These are phyloP conservation scores for Penicillium riverlandense DNA, from an alignment of 495 filamentous ascomycete species.

Conservation along the genomic window DNA sequence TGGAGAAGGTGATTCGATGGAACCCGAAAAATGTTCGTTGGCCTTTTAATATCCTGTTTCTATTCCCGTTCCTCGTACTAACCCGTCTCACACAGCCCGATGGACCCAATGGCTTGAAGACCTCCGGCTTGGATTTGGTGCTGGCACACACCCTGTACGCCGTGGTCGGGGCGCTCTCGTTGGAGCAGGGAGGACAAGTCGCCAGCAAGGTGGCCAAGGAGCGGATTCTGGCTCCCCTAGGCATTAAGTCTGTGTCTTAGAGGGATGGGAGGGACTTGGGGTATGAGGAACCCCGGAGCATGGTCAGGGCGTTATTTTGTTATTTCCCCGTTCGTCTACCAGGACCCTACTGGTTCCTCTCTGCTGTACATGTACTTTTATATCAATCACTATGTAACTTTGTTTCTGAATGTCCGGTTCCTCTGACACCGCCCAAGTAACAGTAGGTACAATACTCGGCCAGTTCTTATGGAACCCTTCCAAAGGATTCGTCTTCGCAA, in stretches of 20 bases:
- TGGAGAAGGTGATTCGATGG: conserved; percentile 76
- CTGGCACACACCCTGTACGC: conserved; percentile 72
- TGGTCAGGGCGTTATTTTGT: conserved; percentile 34
- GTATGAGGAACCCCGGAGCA: conserved; percentile 27
- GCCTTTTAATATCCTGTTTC: background rate
- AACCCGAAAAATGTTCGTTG: conserved; percentile 62
- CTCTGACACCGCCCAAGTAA: conserved; percentile 92
- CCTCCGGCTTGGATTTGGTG: conserved; percentile 67
- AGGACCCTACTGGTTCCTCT: background rate
- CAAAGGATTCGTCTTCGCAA: conserved; percentile 64
- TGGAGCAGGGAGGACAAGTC: conserved; percentile 75
- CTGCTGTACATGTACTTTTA: conserved; percentile 28
- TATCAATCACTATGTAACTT: conserved; percentile 4
- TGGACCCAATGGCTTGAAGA: conserved; percentile 53
- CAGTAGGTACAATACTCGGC: conserved; percentile 57
- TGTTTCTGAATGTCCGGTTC: conserved; percentile 55
- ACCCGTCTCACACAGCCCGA: no score
- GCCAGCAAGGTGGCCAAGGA: conserved; percentile 71
- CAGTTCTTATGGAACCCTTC: conserved; percentile 83
- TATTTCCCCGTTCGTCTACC: conserved; percentile 7
- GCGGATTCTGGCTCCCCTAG: conserved; percentile 58
- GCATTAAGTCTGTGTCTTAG: conserved; percentile 28
- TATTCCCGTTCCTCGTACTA: background rate
- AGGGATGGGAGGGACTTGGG: conserved; percentile 9
- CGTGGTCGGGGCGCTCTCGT: conserved; percentile 76